Percentiles rank a stretch among this genome's conserved stretches.
Conservation (phyloP, 768 basidiomycete species). For the Kwoniella europaea region DNA sequence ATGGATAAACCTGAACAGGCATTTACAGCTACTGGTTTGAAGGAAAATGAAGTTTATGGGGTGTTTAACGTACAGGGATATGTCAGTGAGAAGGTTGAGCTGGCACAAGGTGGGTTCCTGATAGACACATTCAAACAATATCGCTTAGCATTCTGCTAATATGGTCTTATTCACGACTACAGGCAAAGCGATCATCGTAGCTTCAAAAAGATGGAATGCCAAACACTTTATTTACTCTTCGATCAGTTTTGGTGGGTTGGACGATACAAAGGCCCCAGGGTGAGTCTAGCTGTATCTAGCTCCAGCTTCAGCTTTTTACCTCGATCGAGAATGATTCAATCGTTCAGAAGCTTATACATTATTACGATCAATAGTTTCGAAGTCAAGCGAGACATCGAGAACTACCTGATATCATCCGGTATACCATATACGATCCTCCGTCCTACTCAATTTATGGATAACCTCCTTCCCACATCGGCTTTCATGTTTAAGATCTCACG, state of each 20-base stretch:
- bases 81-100: constrained; percentile 22
- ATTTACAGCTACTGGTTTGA: constrained; percentile 16
- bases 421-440: constrained; percentile 27
- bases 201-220: constrained; percentile 26
- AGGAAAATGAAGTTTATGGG: constrained; percentile 28
- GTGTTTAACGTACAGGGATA: constrained; percentile 38
- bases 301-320: too few relatives aligned
- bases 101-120: constrained; percentile 33
- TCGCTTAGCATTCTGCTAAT: too few relatives aligned
- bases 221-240: constrained; percentile 40
- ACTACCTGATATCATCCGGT: constrained; percentile 27
- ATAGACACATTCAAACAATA: too few relatives aligned
- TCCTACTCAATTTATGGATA: constrained; percentile 43
- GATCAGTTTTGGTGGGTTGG: constrained; percentile 24
- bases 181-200: constrained; percentile 35
- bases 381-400: constrained; percentile 33
- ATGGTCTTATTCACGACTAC: not conserved
- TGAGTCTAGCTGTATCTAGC: not conserved
- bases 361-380: constrained; percentile 22
- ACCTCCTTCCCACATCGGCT: constrained; percentile 26
- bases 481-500: constrained; percentile 27
- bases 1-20: constrained; percentile 36
- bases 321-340: too few relatives aligned
- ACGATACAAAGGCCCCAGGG: constrained; percentile 17
- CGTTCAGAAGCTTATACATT: too few relatives aligned